phyloP scores from a whole-genome alignment of 176 grass and related monocot species.

The Phoenix dactylifera region DNA sequence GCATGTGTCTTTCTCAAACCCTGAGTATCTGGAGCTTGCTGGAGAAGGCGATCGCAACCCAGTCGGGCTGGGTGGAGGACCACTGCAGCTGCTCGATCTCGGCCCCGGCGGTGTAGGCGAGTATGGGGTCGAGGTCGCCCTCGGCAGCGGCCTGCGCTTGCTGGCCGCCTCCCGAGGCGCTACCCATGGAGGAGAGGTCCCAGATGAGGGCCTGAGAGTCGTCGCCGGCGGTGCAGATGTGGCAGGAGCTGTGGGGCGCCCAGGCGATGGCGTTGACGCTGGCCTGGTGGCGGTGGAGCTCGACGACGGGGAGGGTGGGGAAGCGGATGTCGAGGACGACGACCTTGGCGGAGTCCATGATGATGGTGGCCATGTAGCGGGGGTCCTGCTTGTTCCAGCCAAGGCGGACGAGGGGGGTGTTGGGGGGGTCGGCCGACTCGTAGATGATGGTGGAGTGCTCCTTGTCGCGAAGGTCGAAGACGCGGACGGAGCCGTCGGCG shows the following conservation, averaged over 20 bases:
- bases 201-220: conserved; percentile 90
- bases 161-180: conserved; percentile 16
- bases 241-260: conserved; percentile 92
- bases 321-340: conserved; percentile 94
- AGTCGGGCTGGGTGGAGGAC: conserved; percentile 91
- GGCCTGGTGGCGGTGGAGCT: conserved; percentile 88
- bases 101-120: conserved; percentile 86
- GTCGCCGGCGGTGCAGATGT: conserved; percentile 87
- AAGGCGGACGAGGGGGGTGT: conserved; percentile 60
- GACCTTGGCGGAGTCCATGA: conserved; percentile 97
- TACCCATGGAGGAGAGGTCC: conserved; percentile 86
- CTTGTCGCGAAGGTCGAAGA: no score
- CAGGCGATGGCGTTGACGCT: conserved; percentile 88
- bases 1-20: conserved; percentile 30
- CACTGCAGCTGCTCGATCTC: conserved; percentile 99
- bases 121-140: conserved; percentile 80
- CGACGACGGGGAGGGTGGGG: conserved; percentile 82
- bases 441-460: no score
- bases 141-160: conserved; percentile 36
- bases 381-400: conserved; percentile 99
- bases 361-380: conserved; percentile 97
- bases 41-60: conserved; percentile 89
- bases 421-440: conserved; percentile 28
- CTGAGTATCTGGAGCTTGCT: conserved; percentile 87
- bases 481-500: no score